These are phyloP conservation scores for Pseudomicrostroma phylloplanum DNA, from an alignment of 1,284 basidiomycete species.

Conservation along the genomic window DNA sequence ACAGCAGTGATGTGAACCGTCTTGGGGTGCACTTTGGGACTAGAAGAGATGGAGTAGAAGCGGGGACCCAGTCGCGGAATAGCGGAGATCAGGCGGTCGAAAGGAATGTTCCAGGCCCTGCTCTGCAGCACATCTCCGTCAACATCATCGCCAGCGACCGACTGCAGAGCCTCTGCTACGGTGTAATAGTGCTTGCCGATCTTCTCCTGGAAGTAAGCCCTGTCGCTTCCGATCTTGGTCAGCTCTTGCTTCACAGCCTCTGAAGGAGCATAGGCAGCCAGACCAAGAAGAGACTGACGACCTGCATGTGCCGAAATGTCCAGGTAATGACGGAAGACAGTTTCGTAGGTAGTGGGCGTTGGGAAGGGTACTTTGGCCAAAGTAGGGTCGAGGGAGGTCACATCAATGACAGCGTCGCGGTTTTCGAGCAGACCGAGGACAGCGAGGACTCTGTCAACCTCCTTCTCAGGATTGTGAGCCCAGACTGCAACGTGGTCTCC, in stretches of 20 bases:
- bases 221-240: conserved; percentile 73
- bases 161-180: conserved; percentile 81
- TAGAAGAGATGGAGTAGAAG: conserved; percentile 97
- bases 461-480: conserved; percentile 86
- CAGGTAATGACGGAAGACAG: conserved; percentile 92
- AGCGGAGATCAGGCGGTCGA: conserved; percentile 88
- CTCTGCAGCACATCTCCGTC: conserved; percentile 59
- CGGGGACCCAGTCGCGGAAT: conserved; percentile 89
- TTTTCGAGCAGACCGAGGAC: conserved; percentile 69
- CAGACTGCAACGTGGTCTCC: conserved; percentile 96
- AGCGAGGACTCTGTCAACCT: conserved; percentile 80
- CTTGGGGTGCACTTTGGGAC: conserved; percentile 80
- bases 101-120: conserved; percentile 84
- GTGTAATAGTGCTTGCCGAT: conserved; percentile 77
- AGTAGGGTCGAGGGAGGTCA: conserved; percentile 87
- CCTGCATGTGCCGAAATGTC: conserved; percentile 88
- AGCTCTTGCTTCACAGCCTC: conserved; percentile 69
- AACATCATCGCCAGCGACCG: conserved; percentile 73
- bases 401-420: conserved; percentile 73
- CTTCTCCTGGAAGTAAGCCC: conserved; percentile 72
- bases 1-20: conserved; percentile 91
- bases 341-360: conserved; percentile 85
- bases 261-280: conserved; percentile 81
- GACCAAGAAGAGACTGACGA: conserved; percentile 79
- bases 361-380: conserved; percentile 99